Evolutionary conservation across 169 alveolate species (phyloP).

Genomic region (Plasmodium vinckei): DNA sequence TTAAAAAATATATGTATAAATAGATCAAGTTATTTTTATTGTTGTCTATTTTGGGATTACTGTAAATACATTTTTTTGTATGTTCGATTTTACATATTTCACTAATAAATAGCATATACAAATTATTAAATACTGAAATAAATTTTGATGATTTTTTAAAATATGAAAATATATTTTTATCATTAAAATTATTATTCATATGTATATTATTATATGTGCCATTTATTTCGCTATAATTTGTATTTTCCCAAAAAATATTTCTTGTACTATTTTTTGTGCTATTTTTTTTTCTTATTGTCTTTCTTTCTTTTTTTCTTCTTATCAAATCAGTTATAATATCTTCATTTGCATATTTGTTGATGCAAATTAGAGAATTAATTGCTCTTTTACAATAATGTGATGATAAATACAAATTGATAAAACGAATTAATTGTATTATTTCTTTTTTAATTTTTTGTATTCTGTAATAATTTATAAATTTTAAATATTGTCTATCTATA

Average conservation of each 20-base stretch:
- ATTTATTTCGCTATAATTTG: background rate
- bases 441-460: constrained; percentile 30
- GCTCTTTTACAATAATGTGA: constrained; percentile 20
- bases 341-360: background rate
- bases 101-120: background rate
- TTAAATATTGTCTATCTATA: constrained; percentile 9
- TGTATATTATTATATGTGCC: background rate
- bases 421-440: constrained; percentile 14
- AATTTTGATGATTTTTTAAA: background rate
- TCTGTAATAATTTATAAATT: constrained; percentile 14
- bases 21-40: constrained; percentile 6
- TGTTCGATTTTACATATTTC: constrained; percentile 12
- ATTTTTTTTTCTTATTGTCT: background rate
- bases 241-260: background rate
- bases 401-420: constrained; percentile 29
- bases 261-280: background rate
- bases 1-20: constrained; percentile 1
- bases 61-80: constrained; percentile 7
- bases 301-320: background rate
- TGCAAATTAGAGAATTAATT: background rate
- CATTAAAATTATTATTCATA: background rate
- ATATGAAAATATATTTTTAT: background rate
- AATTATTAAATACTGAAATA: background rate
- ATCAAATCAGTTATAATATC: too few species aligned
- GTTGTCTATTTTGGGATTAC: constrained; percentile 2